phyloP scores from a whole-genome alignment of 805 yeast species.

The Candida xyloterini region DNA sequence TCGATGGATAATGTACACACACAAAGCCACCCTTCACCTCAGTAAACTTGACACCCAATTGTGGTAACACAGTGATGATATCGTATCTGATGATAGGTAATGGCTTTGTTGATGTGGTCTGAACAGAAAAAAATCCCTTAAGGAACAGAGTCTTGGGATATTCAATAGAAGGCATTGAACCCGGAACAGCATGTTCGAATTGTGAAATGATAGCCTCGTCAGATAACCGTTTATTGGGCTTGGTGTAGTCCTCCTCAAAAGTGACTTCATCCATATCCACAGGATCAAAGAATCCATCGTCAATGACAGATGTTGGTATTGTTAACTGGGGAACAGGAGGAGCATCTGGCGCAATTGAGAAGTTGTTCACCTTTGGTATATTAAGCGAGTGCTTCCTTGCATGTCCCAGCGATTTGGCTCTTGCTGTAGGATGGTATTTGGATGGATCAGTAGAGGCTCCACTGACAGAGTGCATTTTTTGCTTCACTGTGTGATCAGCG shows the following conservation, averaged over 20 bases:
- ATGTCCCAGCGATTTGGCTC: constrained; percentile 88
- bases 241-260: constrained; percentile 26
- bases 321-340: constrained; percentile 44
- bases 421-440: constrained; percentile 72
- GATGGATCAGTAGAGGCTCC: constrained; percentile 31
- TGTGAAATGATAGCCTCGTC: constrained; percentile 46
- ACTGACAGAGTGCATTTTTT: constrained; percentile 5
- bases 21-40: constrained; percentile 94
- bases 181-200: constrained; percentile 57
- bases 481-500: constrained; percentile 11
- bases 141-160: constrained; percentile 86
- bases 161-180: constrained; percentile 91
- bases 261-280: constrained; percentile 39
- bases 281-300: constrained; percentile 60
- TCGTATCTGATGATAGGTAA: constrained; percentile 84
- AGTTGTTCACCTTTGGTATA: constrained; percentile 22
- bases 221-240: constrained; percentile 34
- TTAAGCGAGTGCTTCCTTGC: constrained; percentile 60
- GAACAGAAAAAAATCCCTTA: constrained; percentile 92
- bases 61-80: constrained; percentile 70
- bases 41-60: constrained; percentile 73
- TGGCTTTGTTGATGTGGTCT: constrained; percentile 91
- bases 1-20: constrained; percentile 66
- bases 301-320: constrained; percentile 33
- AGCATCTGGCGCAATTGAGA: constrained; percentile 25